phyloP scores from a whole-genome alignment of 805 yeast species.

The Ogataea dorogensis region DNA sequence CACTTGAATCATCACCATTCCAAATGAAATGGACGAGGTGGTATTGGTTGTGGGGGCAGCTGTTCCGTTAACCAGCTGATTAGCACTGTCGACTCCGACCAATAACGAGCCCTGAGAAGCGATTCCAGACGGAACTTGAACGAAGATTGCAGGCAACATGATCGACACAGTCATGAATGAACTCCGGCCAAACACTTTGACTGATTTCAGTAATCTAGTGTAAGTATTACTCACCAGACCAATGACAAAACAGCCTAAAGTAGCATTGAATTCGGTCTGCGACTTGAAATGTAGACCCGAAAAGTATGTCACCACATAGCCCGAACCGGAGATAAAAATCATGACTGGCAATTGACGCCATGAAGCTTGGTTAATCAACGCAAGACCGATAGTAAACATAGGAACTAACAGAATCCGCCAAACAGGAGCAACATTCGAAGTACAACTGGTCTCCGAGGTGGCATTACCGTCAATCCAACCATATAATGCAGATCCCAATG shows the following conservation, averaged over 20 bases:
- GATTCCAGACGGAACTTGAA: constrained; percentile 92
- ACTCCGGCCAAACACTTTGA: constrained; percentile 26
- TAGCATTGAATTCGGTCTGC: constrained; percentile 76
- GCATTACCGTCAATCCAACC: constrained; percentile 92
- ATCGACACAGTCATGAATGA: constrained; percentile 80
- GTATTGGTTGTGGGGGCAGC: constrained; percentile 10
- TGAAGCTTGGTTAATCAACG: constrained; percentile 82
- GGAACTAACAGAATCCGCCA: constrained; percentile 79
- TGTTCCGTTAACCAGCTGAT: constrained; percentile 46
- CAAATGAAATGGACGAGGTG: constrained; percentile 50
- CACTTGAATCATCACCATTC: constrained; percentile 87
- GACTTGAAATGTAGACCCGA: constrained; percentile 66
- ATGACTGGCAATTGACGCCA: constrained; percentile 81
- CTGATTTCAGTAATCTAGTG: constrained; percentile 80
- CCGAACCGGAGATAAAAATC: constrained; percentile 72
- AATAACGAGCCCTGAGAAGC: constrained; percentile 86
- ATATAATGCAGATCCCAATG: constrained; percentile 87
- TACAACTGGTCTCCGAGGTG: constrained; percentile 60
- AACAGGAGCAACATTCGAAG: constrained; percentile 51
- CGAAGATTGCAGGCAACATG: constrained; percentile 93
- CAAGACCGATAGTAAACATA: constrained; percentile 53
- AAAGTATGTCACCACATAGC: constrained; percentile 80
- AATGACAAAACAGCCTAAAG: constrained; percentile 87
- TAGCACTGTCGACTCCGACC: constrained; percentile 76
- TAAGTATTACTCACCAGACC: constrained; percentile 87